Evolutionary conservation across 495 filamentous ascomycete genomes (phyloP).

Genomic region (Penicillium paradoxum): DNA sequence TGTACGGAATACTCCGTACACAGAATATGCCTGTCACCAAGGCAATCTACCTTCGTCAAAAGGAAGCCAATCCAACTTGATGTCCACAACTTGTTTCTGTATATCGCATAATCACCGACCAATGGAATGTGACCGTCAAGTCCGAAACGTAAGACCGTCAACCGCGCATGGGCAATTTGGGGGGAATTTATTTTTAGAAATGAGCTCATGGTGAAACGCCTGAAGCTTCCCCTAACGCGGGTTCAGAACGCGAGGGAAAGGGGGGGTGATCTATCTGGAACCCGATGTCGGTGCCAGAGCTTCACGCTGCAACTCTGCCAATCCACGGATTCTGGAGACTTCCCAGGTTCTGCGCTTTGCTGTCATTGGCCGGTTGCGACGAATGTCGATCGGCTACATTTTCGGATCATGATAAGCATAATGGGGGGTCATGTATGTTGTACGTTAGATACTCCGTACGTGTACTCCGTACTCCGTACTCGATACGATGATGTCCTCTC

Average conservation of each 20-base stretch:
- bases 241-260: neutral
- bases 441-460: no score
- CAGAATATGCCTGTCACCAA: no score
- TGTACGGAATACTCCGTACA: no score
- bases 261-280: conserved; percentile 3
- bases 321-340: no score
- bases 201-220: neutral
- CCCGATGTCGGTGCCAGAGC: no score
- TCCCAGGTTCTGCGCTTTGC: neutral
- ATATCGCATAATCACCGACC: neutral
- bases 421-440: no score
- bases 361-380: neutral
- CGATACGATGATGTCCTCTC: no score
- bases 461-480: neutral
- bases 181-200: neutral
- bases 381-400: neutral
- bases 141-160: neutral
- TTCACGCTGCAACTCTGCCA: no score
- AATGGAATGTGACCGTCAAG: neutral
- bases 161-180: neutral
- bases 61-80: no score
- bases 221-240: neutral
- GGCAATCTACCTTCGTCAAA: no score
- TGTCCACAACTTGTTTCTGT: no score
- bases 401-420: no score